Conservation (phyloP, 1,284 basidiomycete species). For the Apiotrichum mycotoxinovorans region DNA sequence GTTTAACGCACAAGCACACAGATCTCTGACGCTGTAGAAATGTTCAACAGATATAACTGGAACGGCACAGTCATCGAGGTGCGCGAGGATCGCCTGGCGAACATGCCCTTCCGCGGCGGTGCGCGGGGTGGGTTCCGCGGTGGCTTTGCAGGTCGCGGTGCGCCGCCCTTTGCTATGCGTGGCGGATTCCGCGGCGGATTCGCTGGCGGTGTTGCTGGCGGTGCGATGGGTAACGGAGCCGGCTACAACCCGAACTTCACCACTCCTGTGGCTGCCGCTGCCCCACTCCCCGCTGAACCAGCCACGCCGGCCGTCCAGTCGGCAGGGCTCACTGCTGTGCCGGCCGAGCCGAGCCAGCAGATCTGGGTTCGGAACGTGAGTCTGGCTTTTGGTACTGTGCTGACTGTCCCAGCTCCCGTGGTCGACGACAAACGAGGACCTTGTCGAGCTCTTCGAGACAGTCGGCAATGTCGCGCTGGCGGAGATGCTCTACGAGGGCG, state of each 20-base stretch:
- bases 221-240: conserved; percentile 30
- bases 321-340: conserved; percentile 43
- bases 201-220: conserved; percentile 46
- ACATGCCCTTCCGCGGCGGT: conserved; percentile 53
- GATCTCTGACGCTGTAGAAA: conserved; percentile 58
- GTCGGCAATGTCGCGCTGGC: conserved; percentile 91
- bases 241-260: neutral
- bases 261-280: conserved; percentile 27
- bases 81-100: conserved; percentile 88
- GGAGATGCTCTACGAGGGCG: conserved; percentile 87
- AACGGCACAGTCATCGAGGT: conserved; percentile 89
- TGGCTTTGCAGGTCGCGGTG: conserved; percentile 46
- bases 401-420: conserved; percentile 70
- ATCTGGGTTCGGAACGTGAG: conserved; percentile 96
- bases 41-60: conserved; percentile 94
- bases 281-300: conserved; percentile 15
- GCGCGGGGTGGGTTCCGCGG: conserved; percentile 59
- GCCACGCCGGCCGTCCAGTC: conserved; percentile 18
- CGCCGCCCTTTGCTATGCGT: conserved; percentile 53
- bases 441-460: conserved; percentile 97
- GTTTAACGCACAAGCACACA: conserved; percentile 37
- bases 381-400: conserved; percentile 25
- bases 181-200: conserved; percentile 54
- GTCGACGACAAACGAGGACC: conserved; percentile 98
- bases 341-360: conserved; percentile 82